phyloP scores from a whole-genome alignment of 2,329 filamentous ascomycete genomes.

The Pseudonectria buxi region DNA sequence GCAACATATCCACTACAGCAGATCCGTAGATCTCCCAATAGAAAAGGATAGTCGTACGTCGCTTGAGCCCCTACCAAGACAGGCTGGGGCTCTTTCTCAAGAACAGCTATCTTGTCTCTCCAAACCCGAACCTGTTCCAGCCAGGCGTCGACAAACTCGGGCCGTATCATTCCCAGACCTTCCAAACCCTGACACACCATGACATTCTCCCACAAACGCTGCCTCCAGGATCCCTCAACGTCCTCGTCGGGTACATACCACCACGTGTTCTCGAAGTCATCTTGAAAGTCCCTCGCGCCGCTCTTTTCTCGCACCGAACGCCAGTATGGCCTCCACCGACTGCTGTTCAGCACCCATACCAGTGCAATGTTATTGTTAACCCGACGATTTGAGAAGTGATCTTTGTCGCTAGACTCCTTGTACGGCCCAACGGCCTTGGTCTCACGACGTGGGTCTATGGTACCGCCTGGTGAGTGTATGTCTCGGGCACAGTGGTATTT shows the following conservation, averaged over 20 bases:
- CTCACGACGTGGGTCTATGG: conserved; percentile 6
- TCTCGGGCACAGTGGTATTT: no score
- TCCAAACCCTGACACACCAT: conserved; percentile 7
- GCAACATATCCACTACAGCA: conserved; percentile 4
- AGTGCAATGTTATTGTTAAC: conserved; percentile 3
- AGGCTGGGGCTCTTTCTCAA: background rate
- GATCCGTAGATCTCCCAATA: conserved; percentile 5
- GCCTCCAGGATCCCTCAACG: conserved; percentile 2
- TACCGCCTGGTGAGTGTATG: no score
- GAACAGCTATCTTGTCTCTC: conserved; percentile 3
- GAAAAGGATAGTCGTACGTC: conserved; percentile 4
- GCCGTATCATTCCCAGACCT: conserved; percentile 4
- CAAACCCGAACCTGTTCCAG: conserved; percentile 1
- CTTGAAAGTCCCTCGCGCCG: conserved; percentile 3
- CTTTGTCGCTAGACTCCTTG: background rate
- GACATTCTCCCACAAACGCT: conserved; percentile 5
- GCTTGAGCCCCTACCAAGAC: conserved; percentile 3
- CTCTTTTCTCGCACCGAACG: background rate
- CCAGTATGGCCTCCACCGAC: conserved; percentile 5
- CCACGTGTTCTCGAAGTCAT: conserved; percentile 2
- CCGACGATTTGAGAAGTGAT: background rate
- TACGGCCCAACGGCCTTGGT: conserved; percentile 4
- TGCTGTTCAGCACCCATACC: conserved; percentile 6
- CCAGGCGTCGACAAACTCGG: conserved; percentile 3
- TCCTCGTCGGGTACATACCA: background rate